A percentile compares a stretch with the other conserved stretches of the same genome.
These are phyloP conservation scores for Nematodospora valgi DNA, from an alignment of 805 yeast genomes.

Conservation along the genomic window DNA sequence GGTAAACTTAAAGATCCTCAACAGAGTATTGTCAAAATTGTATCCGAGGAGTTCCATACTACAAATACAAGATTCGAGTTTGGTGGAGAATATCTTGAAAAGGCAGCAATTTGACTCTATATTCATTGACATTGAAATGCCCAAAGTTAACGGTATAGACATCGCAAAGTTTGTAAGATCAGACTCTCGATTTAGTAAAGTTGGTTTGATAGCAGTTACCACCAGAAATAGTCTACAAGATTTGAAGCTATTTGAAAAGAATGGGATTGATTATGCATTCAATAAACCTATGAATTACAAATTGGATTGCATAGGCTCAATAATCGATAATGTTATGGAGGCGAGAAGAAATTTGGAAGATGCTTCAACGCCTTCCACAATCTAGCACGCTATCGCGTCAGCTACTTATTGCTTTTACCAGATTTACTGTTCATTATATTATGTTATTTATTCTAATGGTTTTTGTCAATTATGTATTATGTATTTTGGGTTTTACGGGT, in stretches of 20 bases:
- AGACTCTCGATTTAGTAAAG: constrained; percentile 11
- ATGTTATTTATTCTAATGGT: no score
- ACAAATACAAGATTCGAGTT: constrained; percentile 27
- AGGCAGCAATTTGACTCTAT: constrained; percentile 23
- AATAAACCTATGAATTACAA: constrained; percentile 35
- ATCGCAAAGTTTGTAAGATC: constrained; percentile 20
- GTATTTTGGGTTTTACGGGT: no score
- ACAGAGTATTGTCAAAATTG: constrained; percentile 26
- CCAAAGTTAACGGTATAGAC: constrained; percentile 36
- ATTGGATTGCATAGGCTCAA: constrained; percentile 9
- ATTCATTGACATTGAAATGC: constrained; percentile 47
- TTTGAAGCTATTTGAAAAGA: constrained; percentile 24
- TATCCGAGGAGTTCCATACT: constrained; percentile 31
- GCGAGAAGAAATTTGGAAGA: not conserved
- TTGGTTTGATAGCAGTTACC: constrained; percentile 41
- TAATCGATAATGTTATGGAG: constrained; percentile 9
- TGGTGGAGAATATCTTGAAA: constrained; percentile 19
- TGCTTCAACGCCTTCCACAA: not conserved
- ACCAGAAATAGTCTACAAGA: constrained; percentile 28
- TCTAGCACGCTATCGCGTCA: not conserved
- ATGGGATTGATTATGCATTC: constrained; percentile 41
- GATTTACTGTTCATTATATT: not conserved
- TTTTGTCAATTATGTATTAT: no score
- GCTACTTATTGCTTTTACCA: not conserved
- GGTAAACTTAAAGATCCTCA: constrained; percentile 36